phyloP scores from a whole-genome alignment of 1,284 basidiomycete genomes.

The Ustilago tritici region DNA sequence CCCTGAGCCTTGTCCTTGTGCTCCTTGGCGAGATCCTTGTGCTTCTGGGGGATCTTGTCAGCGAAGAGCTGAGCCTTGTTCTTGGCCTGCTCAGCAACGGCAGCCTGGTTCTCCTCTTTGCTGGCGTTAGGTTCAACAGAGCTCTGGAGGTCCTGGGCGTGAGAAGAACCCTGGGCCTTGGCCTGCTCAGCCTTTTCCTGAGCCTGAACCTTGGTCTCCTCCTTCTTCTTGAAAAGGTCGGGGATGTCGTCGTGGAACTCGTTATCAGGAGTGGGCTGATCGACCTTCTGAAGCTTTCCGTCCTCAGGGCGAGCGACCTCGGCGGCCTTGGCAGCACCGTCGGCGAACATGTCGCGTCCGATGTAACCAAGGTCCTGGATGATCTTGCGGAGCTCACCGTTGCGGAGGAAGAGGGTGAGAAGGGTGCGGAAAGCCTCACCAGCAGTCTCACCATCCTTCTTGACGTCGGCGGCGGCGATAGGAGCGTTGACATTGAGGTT shows the following conservation, averaged over 20 bases:
- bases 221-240: slow-evolving; percentile 69
- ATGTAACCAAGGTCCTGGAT: slow-evolving; percentile 64
- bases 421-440: slow-evolving; percentile 64
- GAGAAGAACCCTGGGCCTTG: slow-evolving; percentile 43
- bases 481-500: slow-evolving; percentile 54
- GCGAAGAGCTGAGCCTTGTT: slow-evolving; percentile 66
- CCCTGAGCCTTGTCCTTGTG: slow-evolving; percentile 69
- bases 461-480: slow-evolving; percentile 52
- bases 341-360: slow-evolving; percentile 83
- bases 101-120: slow-evolving; percentile 69
- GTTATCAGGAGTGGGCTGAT: slow-evolving; percentile 74
- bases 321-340: slow-evolving; percentile 81
- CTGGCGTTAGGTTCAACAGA: slow-evolving; percentile 61
- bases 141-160: slow-evolving; percentile 57
- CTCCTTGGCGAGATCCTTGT: slow-evolving; percentile 63
- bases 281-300: slow-evolving; percentile 77
- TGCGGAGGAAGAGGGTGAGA: slow-evolving; percentile 65
- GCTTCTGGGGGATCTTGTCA: slow-evolving; percentile 66
- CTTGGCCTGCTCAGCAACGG: slow-evolving; percentile 72
- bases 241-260: slow-evolving; percentile 72
- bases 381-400: slow-evolving; percentile 64
- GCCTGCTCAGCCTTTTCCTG: slow-evolving; percentile 54
- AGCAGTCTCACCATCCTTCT: slow-evolving; percentile 64
- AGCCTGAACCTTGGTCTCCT: slow-evolving; percentile 59
- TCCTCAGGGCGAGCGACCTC: slow-evolving; percentile 78